phyloP scores from a whole-genome alignment of 75 land plant species.

The Picea sitchensis region DNA sequence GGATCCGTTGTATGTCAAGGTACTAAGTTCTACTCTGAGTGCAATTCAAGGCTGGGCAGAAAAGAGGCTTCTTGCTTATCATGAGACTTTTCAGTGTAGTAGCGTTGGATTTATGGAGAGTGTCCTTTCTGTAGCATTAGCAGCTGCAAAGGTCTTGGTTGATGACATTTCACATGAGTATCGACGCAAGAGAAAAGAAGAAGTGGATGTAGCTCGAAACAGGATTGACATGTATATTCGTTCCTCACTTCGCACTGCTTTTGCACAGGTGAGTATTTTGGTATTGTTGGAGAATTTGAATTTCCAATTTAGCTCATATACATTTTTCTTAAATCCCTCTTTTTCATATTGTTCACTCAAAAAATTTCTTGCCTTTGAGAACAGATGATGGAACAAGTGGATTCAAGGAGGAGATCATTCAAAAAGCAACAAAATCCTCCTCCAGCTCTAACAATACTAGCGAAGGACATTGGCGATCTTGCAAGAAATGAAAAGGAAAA shows the following conservation, averaged over 20 bases:
- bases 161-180: constrained; percentile 84
- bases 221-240: constrained; percentile 86
- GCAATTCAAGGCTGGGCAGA: constrained; percentile 83
- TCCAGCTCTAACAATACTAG: constrained; percentile 69
- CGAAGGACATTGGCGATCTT: constrained; percentile 71
- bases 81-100: constrained; percentile 72
- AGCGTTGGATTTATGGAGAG: constrained; percentile 69
- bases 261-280: constrained; percentile 78
- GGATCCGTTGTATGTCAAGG: constrained; percentile 58
- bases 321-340: not conserved
- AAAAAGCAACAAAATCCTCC: constrained; percentile 48
- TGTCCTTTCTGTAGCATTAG: constrained; percentile 70
- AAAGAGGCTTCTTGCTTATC: constrained; percentile 91
- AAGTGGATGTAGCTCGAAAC: constrained; percentile 69
- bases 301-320: not conserved
- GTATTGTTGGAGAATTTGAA: constrained; percentile 3
- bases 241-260: constrained; percentile 84
- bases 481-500: constrained; percentile 64
- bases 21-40: constrained; percentile 65
- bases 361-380: not conserved
- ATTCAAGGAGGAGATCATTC: constrained; percentile 74
- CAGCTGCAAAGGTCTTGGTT: constrained; percentile 69
- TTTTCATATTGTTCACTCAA: not conserved
- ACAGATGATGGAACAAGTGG: constrained; percentile 91
- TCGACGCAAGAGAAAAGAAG: constrained; percentile 67